Evolutionary conservation across 2,329 filamentous ascomycete genomes (phyloP).

Genomic region (Beauveria rudraprayagi): DNA sequence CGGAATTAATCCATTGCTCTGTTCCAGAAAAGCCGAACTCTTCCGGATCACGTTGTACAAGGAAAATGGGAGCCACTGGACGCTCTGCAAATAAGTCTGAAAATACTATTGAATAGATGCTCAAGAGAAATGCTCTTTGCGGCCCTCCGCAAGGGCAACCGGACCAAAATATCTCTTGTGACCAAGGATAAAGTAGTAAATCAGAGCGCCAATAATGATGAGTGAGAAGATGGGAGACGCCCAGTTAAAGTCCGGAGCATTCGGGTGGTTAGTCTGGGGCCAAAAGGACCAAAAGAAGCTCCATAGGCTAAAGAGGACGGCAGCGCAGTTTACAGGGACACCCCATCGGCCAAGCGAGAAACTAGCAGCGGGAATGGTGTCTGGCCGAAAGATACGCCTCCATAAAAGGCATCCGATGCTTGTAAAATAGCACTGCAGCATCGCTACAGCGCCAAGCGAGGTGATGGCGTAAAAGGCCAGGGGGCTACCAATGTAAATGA

Average conservation of each 20-base stretch:
- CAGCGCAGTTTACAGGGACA: constrained; percentile 10
- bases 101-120: too few species aligned
- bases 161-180: constrained; percentile 12
- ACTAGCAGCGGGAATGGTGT: constrained; percentile 10
- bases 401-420: constrained; percentile 15
- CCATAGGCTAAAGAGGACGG: constrained; percentile 11
- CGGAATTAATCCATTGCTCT: too few species aligned
- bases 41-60: too few species aligned
- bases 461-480: constrained; percentile 15
- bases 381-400: constrained; percentile 9
- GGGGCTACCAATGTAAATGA: constrained; percentile 14
- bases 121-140: constrained; percentile 6
- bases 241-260: constrained; percentile 13
- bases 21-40: too few species aligned
- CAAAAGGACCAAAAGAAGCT: constrained; percentile 15
- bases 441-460: constrained; percentile 12
- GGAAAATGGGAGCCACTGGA: too few species aligned
- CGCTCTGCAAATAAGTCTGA: too few species aligned
- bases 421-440: constrained; percentile 14
- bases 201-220: constrained; percentile 4
- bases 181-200: constrained; percentile 9
- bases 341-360: constrained; percentile 14
- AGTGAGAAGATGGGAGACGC: constrained; percentile 8
- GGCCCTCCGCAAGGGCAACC: constrained; percentile 11
- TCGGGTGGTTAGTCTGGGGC: constrained; percentile 11